Percentiles rank a stretch among this genome's conserved stretches.
Evolutionary conservation across 2,329 filamentous ascomycete genomes (phyloP).

Genomic region (Cladophialophora yegresii): DNA sequence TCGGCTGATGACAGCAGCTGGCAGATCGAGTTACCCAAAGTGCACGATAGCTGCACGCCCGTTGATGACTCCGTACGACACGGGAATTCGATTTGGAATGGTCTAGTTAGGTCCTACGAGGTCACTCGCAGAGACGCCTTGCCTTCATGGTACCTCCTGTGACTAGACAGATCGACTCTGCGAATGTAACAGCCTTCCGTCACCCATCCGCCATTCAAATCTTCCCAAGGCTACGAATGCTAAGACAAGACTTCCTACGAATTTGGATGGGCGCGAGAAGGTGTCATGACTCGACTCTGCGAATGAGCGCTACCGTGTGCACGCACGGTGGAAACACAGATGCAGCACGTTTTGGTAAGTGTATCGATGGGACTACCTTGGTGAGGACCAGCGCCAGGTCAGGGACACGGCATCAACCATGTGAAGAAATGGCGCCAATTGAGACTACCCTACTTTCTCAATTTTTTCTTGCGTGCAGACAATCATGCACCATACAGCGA

Average conservation of each 20-base stretch:
- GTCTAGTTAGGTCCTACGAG: conserved; percentile 12
- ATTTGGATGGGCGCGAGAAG: neutral
- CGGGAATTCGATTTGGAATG: conserved; percentile 18
- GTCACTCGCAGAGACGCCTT: conserved; percentile 5
- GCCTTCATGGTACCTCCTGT: neutral
- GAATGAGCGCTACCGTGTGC: neutral
- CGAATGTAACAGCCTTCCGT: neutral
- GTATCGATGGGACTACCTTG: neutral
- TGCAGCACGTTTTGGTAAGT: neutral
- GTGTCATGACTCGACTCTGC: neutral
- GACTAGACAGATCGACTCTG: neutral
- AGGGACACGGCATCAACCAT: neutral
- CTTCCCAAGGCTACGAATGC: neutral
- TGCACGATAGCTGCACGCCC: neutral
- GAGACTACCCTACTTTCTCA: neutral
- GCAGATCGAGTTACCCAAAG: neutral
- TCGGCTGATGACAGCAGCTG: conserved; percentile 15
- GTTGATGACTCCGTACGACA: conserved; percentile 1
- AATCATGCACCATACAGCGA: conserved; percentile 5
- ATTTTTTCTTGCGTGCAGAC: neutral
- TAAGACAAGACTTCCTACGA: neutral
- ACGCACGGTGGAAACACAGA: neutral
- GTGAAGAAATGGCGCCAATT: neutral
- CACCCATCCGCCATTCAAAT: neutral
- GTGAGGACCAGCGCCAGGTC: neutral